phyloP scores from a whole-genome alignment of 306 rosid species.

The Vicia villosa region DNA sequence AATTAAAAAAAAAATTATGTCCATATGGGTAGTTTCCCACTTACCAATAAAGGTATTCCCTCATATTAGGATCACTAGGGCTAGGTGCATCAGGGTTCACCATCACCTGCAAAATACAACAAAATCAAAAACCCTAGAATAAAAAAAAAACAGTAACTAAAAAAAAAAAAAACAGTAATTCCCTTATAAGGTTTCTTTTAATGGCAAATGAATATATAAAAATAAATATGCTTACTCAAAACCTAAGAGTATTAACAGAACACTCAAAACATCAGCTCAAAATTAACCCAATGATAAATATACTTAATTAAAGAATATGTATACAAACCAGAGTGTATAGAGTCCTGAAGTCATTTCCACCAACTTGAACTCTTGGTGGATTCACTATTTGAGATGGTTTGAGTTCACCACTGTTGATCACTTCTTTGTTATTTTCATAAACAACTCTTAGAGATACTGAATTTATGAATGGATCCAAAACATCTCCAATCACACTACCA shows the following conservation, averaged over 20 bases:
- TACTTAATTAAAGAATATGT: too few relatives aligned
- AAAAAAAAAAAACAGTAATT: neutral
- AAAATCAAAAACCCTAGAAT: neutral
- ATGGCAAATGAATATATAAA: too few relatives aligned
- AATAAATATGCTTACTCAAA: too few relatives aligned
- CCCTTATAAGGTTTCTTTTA: neutral
- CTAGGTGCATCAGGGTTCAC: slow-evolving; percentile 50
- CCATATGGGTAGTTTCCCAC: neutral
- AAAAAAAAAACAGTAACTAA: too few relatives aligned
- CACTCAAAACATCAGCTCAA: too few relatives aligned
- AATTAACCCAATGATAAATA: too few relatives aligned
- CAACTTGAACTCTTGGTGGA: slow-evolving; percentile 46
- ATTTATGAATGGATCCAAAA: slow-evolving; percentile 32
- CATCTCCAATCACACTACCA: slow-evolving; percentile 46
- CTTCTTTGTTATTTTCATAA: slow-evolving; percentile 33
- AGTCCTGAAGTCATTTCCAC: slow-evolving; percentile 41
- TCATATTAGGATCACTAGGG: slow-evolving; percentile 39
- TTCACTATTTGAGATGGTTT: slow-evolving; percentile 40
- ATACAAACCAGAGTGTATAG: slow-evolving; percentile 43
- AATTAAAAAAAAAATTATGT: neutral
- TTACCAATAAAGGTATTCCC: slow-evolving; percentile 42
- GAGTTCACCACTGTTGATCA: slow-evolving; percentile 36
- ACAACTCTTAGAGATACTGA: slow-evolving; percentile 28
- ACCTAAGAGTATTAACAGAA: too few relatives aligned
- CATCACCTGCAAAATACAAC: slow-evolving; percentile 37